Percentiles rank a stretch among this genome's conserved stretches.
Conservation (phyloP, 1,284 basidiomycete species). For the Leccinum huronense region DNA sequence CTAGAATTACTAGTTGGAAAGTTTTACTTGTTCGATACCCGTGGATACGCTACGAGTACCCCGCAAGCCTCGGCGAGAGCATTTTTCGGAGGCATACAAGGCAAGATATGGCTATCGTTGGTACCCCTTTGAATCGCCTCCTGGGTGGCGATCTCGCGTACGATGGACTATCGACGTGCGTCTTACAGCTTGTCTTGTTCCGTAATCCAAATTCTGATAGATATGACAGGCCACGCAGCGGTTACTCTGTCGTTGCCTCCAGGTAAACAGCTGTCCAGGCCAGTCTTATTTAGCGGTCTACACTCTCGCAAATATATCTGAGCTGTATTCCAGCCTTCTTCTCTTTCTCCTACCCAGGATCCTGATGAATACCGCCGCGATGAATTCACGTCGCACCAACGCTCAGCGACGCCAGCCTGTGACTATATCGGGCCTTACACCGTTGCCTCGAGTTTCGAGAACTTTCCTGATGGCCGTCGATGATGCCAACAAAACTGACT, state of each 20-base stretch:
- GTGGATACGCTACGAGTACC: slow-evolving; percentile 54
- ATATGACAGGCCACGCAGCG: slow-evolving; percentile 47
- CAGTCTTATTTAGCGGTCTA: background rate
- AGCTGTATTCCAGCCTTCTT: slow-evolving; percentile 1
- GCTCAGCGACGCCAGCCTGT: slow-evolving; percentile 23
- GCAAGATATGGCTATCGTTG: slow-evolving; percentile 67
- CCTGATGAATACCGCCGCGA: slow-evolving; percentile 26
- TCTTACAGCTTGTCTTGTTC: slow-evolving; percentile 8
- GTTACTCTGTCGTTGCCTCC: slow-evolving; percentile 30
- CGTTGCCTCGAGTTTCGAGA: slow-evolving; percentile 24
- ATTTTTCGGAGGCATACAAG: slow-evolving; percentile 34
- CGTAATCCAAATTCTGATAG: slow-evolving; percentile 4
- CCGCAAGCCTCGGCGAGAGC: background rate
- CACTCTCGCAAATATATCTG: slow-evolving; percentile 36
- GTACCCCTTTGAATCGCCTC: slow-evolving; percentile 60
- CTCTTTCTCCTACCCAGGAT: slow-evolving; percentile 9
- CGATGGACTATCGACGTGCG: slow-evolving; percentile 66
- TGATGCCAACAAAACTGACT: slow-evolving; percentile 30
- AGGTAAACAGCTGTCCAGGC: slow-evolving; percentile 9
- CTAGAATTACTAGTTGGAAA: slow-evolving; percentile 75
- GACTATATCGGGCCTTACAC: slow-evolving; percentile 21
- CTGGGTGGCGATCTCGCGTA: slow-evolving; percentile 67
- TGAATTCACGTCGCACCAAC: slow-evolving; percentile 29
- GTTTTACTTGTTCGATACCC: slow-evolving; percentile 65
- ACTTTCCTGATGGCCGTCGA: slow-evolving; percentile 32